phyloP scores from a whole-genome alignment of 2,329 filamentous ascomycete genomes.

The Trichoderma asperellum region DNA sequence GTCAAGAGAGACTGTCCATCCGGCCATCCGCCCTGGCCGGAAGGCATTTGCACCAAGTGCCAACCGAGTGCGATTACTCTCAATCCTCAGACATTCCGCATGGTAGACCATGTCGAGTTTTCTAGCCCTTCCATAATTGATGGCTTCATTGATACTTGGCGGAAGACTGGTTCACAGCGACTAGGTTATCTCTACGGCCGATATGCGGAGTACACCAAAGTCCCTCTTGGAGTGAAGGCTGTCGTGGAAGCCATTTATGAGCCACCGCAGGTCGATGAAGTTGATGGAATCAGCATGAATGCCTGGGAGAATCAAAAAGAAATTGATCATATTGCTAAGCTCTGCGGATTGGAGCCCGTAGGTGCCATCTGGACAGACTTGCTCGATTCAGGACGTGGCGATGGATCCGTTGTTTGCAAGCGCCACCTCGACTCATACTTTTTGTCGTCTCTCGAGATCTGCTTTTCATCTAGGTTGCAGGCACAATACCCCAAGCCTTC shows the following conservation, averaged over 20 bases:
- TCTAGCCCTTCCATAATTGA: constrained; percentile 83
- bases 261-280: constrained; percentile 85
- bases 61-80: constrained; percentile 96
- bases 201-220: constrained; percentile 88
- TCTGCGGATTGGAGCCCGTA: constrained; percentile 85
- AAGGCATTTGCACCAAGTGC: constrained; percentile 97
- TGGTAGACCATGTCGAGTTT: constrained; percentile 99
- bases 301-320: constrained; percentile 85
- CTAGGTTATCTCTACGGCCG: constrained; percentile 89
- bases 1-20: constrained; percentile 89
- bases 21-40: constrained; percentile 90
- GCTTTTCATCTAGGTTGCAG: constrained; percentile 85
- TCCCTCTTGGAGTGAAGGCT: constrained; percentile 92
- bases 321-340: constrained; percentile 75
- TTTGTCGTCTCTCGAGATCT: constrained; percentile 88
- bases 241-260: constrained; percentile 98
- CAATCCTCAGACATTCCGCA: constrained; percentile 90
- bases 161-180: constrained; percentile 80
- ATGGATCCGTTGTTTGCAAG: constrained; percentile 91
- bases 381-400: constrained; percentile 75
- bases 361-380: constrained; percentile 96
- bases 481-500: constrained; percentile 85
- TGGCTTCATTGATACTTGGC: constrained; percentile 89
- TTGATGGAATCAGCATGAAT: constrained; percentile 83
- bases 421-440: constrained; percentile 95